Conservation (phyloP, 2,329 filamentous ascomycete species). For the Venturia carpophila region DNA sequence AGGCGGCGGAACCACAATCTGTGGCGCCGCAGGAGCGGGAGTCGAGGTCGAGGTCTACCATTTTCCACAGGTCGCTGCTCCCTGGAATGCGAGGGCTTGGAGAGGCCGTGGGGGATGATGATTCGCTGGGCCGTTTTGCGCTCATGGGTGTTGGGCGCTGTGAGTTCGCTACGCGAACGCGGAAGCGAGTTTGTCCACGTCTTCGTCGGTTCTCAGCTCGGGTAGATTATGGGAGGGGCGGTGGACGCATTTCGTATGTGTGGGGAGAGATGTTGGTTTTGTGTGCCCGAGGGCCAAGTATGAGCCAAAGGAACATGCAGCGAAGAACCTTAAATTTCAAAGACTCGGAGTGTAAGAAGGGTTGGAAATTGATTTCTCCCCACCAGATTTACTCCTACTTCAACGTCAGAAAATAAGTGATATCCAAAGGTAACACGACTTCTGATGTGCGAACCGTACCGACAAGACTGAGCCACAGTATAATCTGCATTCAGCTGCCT, state of each 20-base stretch:
- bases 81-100: neutral
- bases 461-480: neutral
- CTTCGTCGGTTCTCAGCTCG: neutral
- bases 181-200: neutral
- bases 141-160: neutral
- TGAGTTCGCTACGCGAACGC: neutral
- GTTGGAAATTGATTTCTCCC: too few relatives aligned
- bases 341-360: conserved; percentile 5
- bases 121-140: neutral
- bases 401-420: too few relatives aligned
- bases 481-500: neutral
- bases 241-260: neutral
- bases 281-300: too few relatives aligned
- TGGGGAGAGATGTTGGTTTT: neutral
- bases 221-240: neutral
- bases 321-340: too few relatives aligned
- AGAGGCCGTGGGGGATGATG: neutral
- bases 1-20: neutral
- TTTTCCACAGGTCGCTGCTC: neutral
- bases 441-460: neutral
- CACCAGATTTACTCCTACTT: too few relatives aligned
- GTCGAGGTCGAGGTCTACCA: neutral
- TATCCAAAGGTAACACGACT: too few relatives aligned
- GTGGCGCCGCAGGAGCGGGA: neutral
- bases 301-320: too few relatives aligned